These are phyloP conservation scores for Yamadazyma conglobata DNA, from an alignment of 1,139 yeast genomes.

Conservation along the genomic window DNA sequence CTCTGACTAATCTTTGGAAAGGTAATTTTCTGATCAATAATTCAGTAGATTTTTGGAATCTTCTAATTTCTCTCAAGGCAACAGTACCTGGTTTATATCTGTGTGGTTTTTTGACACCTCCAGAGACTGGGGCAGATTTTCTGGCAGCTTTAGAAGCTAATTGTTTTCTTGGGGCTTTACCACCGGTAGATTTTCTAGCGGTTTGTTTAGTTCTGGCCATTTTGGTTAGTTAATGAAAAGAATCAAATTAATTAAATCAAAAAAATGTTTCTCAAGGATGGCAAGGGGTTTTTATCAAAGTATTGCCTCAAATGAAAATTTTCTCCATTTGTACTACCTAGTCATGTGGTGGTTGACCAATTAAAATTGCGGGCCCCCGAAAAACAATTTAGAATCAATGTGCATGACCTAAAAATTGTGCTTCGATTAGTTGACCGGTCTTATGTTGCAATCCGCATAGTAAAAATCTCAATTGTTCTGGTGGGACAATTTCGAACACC, in stretches of 20 bases:
- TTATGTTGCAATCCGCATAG: no score
- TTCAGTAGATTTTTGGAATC: conserved; percentile 52
- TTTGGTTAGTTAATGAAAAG: conserved; percentile 8
- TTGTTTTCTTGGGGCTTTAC: conserved; percentile 54
- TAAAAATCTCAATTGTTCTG: neutral
- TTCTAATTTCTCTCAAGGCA: conserved; percentile 53
- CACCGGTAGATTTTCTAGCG: conserved; percentile 54
- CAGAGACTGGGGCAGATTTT: conserved; percentile 51
- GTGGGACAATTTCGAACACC: no score
- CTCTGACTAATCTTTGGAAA: conserved; percentile 49
- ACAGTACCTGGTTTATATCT: conserved; percentile 57
- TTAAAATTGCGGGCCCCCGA: no score
- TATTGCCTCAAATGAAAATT: no score
- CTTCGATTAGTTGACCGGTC: no score
- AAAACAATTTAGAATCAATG: no score
- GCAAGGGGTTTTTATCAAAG: no score
- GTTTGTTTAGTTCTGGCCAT: conserved; percentile 56
- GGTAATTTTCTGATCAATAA: conserved; percentile 52
- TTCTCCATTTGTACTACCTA: neutral
- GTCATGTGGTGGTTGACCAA: no score
- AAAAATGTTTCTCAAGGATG: conserved; percentile 7
- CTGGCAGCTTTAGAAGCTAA: conserved; percentile 53
- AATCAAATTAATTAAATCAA: no score
- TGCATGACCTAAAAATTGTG: no score
- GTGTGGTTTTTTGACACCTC: conserved; percentile 54